These are phyloP conservation scores for Vitis hybrid DNA, from an alignment of 177 flowering plant genomes.

Conservation along the genomic window DNA sequence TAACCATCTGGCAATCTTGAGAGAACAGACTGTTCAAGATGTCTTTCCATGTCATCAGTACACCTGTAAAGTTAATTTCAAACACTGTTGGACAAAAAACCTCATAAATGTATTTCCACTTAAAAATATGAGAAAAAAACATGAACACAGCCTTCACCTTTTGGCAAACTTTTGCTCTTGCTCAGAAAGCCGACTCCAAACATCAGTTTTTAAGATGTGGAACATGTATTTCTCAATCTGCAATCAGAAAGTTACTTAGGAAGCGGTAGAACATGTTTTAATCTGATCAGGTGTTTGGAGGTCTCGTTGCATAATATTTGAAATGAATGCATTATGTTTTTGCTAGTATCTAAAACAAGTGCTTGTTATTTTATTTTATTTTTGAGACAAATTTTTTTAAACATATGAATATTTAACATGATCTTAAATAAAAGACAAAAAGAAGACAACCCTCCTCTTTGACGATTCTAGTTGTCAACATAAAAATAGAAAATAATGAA, in stretches of 20 bases:
- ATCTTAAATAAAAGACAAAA: neutral
- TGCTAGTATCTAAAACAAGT: no score
- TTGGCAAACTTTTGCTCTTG: conserved; percentile 66
- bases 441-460: neutral
- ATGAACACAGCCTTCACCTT: conserved; percentile 38
- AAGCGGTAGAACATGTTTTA: neutral
- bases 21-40: conserved; percentile 69
- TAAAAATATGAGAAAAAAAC: neutral
- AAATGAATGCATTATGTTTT: neutral
- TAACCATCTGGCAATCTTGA: conserved; percentile 76
- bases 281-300: neutral
- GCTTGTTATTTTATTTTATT: no score
- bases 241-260: conserved; percentile 10
- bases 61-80: conserved; percentile 46
- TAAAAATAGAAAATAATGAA: no score
- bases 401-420: neutral
- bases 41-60: conserved; percentile 52
- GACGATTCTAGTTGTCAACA: neutral
- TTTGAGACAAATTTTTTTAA: no score
- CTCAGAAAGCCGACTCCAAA: conserved; percentile 63
- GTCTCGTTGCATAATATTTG: neutral
- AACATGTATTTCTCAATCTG: conserved; percentile 84
- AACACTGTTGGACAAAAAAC: neutral
- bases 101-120: no score
- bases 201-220: conserved; percentile 57